These are phyloP conservation scores for Graphilbum sp. DNA, from an alignment of 2,329 filamentous ascomycete genomes.

Conservation along the genomic window DNA sequence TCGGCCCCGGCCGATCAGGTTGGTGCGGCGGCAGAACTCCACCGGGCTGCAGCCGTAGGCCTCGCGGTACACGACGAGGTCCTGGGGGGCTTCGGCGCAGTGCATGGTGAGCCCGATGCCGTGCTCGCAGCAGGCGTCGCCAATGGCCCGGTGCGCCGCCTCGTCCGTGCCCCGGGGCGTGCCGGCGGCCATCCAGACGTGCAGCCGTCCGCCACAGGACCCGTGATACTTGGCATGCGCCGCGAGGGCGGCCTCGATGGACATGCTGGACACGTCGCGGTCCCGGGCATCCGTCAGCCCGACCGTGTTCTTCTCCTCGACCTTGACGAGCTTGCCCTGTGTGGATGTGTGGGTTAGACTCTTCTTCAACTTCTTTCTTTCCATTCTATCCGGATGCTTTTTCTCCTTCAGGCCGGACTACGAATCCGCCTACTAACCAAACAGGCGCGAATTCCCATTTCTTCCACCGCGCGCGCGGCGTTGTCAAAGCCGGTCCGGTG, in stretches of 20 bases:
- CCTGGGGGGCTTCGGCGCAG: constrained; percentile 25
- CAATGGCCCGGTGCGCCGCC: constrained; percentile 22
- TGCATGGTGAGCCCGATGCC: constrained; percentile 29
- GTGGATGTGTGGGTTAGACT: constrained; percentile 4
- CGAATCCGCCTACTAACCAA: constrained; percentile 7
- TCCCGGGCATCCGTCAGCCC: constrained; percentile 20
- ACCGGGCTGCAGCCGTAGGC: constrained; percentile 25
- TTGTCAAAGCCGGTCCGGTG: constrained; percentile 13
- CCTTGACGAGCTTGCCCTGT: constrained; percentile 18
- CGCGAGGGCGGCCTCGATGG: constrained; percentile 15
- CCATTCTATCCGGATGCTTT: too few species aligned
- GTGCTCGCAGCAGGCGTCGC: constrained; percentile 20
- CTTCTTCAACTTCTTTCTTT: too few species aligned
- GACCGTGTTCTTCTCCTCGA: constrained; percentile 17
- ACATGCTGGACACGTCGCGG: constrained; percentile 19
- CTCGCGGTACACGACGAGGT: constrained; percentile 19
- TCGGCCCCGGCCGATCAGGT: constrained; percentile 16
- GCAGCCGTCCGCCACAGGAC: constrained; percentile 20
- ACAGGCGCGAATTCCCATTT: constrained; percentile 11
- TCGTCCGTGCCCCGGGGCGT: constrained; percentile 27
- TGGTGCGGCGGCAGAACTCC: constrained; percentile 22
- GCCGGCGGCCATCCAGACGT: constrained; percentile 29
- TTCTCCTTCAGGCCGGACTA: too few species aligned
- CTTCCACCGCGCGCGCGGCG: constrained; percentile 9
- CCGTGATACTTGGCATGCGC: constrained; percentile 12